Percentiles rank a stretch among this genome's conserved stretches.
These are phyloP conservation scores for Scenedesmus sp. DNA, from an alignment of 163 green algal species.

Conservation along the genomic window DNA sequence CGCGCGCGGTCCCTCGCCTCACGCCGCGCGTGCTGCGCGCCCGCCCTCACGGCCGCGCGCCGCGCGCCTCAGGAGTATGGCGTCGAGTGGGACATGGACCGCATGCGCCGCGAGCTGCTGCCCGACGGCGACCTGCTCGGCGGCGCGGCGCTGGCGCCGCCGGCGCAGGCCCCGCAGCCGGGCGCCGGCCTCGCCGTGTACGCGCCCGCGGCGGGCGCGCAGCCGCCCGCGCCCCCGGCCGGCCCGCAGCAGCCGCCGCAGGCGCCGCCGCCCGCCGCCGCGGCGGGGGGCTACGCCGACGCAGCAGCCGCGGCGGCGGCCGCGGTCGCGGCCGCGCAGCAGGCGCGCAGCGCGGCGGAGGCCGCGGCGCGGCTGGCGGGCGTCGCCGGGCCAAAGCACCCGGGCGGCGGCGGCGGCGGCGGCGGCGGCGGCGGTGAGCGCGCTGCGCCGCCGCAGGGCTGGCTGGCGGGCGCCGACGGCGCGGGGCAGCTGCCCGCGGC, in stretches of 20 bases:
- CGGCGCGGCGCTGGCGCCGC: not conserved
- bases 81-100: constrained; percentile 66
- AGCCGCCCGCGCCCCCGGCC: not conserved
- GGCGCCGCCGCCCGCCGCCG: not conserved
- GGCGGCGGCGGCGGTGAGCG: not conserved
- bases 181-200: not conserved
- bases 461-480: not conserved
- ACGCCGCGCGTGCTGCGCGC: too few species aligned
- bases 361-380: constrained; percentile 27
- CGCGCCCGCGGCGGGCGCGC: not conserved
- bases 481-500: not conserved
- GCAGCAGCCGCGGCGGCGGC: constrained; percentile 16
- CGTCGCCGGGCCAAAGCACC: not conserved
- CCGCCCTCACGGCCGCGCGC: too few species aligned
- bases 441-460: not conserved
- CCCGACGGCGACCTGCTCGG: not conserved
- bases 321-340: constrained; percentile 13
- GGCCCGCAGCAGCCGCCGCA: not conserved
- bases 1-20: too few species aligned
- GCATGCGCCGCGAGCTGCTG: constrained; percentile 51
- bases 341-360: constrained; percentile 14
- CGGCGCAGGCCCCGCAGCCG: not conserved
- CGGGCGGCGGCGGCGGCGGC: not conserved
- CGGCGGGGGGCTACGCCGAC: not conserved
- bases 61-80: constrained; percentile 50